Percentiles rank a stretch among this genome's conserved stretches.
phyloP scores from a whole-genome alignment of 2,329 filamentous ascomycete species.

The Arthroderma sp. region DNA sequence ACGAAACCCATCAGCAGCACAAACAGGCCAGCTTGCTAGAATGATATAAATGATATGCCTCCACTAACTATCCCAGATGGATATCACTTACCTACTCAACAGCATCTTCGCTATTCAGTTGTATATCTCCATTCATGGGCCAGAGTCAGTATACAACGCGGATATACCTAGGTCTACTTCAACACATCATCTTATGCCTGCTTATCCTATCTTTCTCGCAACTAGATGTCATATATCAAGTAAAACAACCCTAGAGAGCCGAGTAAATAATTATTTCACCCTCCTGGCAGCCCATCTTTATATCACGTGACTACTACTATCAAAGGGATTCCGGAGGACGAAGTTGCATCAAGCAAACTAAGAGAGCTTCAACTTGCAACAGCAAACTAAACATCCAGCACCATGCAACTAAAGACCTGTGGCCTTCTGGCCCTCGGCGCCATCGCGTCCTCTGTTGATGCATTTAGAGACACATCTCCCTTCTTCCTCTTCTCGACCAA shows the following conservation, averaged over 20 bases:
- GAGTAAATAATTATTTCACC: background rate
- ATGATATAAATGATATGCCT: too few relatives aligned
- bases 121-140: too few relatives aligned
- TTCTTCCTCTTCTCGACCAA: constrained; percentile 80
- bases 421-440: constrained; percentile 39
- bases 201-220: too few relatives aligned
- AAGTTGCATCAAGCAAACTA: background rate
- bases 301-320: background rate
- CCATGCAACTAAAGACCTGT: constrained; percentile 33
- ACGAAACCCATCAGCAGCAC: too few relatives aligned
- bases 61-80: too few relatives aligned
- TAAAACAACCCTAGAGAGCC: background rate
- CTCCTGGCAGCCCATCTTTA: background rate
- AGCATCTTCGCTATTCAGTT: too few relatives aligned
- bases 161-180: too few relatives aligned
- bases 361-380: background rate
- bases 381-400: background rate
- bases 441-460: constrained; percentile 46
- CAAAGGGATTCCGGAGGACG: background rate
- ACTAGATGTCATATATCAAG: too few relatives aligned
- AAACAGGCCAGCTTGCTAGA: too few relatives aligned
- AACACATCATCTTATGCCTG: too few relatives aligned
- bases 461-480: constrained; percentile 77
- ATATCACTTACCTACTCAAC: too few relatives aligned
- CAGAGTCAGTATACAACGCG: too few relatives aligned